Percentiles rank a stretch among this genome's conserved stretches.
These are phyloP conservation scores for Taphrina pruni DNA, from an alignment of 1,139 yeast species.

Conservation along the genomic window DNA sequence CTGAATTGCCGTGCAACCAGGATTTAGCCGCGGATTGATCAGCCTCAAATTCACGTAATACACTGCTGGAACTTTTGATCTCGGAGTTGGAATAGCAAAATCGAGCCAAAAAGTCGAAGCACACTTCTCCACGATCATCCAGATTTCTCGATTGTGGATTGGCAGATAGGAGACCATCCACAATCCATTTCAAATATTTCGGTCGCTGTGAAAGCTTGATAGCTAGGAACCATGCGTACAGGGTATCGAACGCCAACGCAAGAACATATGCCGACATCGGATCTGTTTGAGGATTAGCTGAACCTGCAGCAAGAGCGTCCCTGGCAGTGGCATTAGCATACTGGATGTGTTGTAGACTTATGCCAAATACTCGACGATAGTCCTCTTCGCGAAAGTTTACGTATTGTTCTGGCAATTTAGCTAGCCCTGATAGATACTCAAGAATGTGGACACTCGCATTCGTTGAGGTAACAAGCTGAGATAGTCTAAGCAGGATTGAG, in stretches of 20 bases:
- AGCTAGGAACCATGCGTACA: conserved; percentile 75
- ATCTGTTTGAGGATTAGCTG: conserved; percentile 51
- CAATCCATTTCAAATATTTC: conserved; percentile 65
- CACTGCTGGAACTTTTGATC: conserved; percentile 49
- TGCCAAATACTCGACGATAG: conserved; percentile 78
- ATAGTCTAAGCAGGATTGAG: conserved; percentile 69
- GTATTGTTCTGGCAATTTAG: conserved; percentile 70
- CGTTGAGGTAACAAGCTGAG: conserved; percentile 72
- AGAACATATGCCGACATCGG: conserved; percentile 65
- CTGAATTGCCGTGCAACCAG: conserved; percentile 69
- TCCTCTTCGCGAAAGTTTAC: conserved; percentile 79
- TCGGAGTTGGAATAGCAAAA: conserved; percentile 70
- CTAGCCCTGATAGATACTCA: conserved; percentile 72
- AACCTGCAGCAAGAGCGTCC: conserved; percentile 52
- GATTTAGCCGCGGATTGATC: conserved; percentile 52
- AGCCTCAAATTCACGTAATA: conserved; percentile 49
- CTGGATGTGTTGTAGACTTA: conserved; percentile 79
- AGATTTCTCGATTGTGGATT: conserved; percentile 54
- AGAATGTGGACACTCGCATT: conserved; percentile 75
- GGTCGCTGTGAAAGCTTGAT: conserved; percentile 66
- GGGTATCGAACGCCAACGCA: conserved; percentile 69
- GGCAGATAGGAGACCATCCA: conserved; percentile 62
- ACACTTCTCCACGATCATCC: conserved; percentile 66
- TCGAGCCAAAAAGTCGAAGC: conserved; percentile 69
- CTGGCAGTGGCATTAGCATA: conserved; percentile 62